These are phyloP conservation scores for Phoenix dactylifera DNA, from an alignment of 176 grass and related monocot species.

Conservation along the genomic window DNA sequence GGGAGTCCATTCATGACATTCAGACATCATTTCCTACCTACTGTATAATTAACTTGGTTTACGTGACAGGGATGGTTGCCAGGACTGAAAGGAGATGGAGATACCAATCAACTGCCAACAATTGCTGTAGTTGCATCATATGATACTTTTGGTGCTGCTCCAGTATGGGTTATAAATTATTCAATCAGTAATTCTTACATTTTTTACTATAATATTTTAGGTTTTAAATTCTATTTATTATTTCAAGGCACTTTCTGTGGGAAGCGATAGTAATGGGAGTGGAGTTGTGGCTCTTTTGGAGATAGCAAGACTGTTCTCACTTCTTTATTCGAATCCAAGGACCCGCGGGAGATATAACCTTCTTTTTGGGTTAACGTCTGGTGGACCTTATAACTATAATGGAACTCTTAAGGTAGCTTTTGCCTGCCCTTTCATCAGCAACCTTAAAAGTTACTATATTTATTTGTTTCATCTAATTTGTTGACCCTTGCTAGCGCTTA, in stretches of 20 bases:
- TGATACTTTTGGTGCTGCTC: conserved; percentile 95
- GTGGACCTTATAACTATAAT: conserved; percentile 96
- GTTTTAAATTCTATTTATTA: conserved; percentile 16
- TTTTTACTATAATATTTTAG: conserved; percentile 15
- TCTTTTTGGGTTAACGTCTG: conserved; percentile 97
- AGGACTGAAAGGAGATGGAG: conserved; percentile 76
- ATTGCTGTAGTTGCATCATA: conserved; percentile 98
- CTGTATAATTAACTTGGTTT: background rate
- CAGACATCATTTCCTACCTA: background rate
- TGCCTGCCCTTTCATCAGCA: background rate
- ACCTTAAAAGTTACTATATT: no score
- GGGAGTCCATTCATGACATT: background rate
- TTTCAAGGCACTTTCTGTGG: conserved; percentile 72
- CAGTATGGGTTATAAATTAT: conserved; percentile 35
- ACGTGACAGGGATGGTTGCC: conserved; percentile 83
- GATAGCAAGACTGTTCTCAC: conserved; percentile 85
- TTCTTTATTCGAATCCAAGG: conserved; percentile 82
- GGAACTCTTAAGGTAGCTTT: conserved; percentile 71
- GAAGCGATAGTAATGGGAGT: conserved; percentile 96
- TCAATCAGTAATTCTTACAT: conserved; percentile 5
- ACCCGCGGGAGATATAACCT: conserved; percentile 92
- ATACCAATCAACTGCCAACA: conserved; percentile 82
- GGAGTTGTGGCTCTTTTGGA: conserved; percentile 87
- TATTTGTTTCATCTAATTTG: no score
- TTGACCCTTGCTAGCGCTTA: no score